A percentile compares a stretch with the other conserved stretches of the same genome.
Conservation (phyloP, 495 filamentous ascomycete species). For the Ramalina peruviana region DNA sequence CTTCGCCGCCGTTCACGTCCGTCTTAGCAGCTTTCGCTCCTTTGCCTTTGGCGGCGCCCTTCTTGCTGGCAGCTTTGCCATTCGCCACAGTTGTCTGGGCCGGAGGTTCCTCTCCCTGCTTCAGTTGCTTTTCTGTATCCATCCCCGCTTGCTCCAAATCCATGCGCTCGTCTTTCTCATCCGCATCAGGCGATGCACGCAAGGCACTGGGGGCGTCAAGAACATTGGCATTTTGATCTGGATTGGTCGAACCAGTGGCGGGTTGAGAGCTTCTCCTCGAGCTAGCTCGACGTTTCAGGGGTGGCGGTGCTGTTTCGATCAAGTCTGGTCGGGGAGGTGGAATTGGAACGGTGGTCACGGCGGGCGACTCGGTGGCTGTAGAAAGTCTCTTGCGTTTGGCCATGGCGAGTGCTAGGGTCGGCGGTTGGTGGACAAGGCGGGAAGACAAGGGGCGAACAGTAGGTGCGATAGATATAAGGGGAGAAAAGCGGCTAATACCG, state of each 20-base stretch:
- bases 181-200: slow-evolving; percentile 30
- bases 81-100: not conserved
- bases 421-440: not conserved
- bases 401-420: not conserved
- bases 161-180: slow-evolving; percentile 22
- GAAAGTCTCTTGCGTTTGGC: slow-evolving; percentile 14
- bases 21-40: not conserved
- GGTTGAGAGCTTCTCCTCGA: slow-evolving; percentile 13
- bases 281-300: slow-evolving; percentile 16
- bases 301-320: slow-evolving; percentile 7
- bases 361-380: slow-evolving; percentile 1
- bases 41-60: slow-evolving; percentile 1
- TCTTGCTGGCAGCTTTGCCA: slow-evolving; percentile 3
- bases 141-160: slow-evolving; percentile 15
- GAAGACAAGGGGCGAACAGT: no score
- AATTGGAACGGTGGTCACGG: slow-evolving; percentile 2
- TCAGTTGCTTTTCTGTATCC: slow-evolving; percentile 17
- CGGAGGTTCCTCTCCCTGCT: slow-evolving; percentile 18
- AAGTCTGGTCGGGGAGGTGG: slow-evolving; percentile 10
- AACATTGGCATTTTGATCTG: slow-evolving; percentile 27
- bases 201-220: slow-evolving; percentile 29
- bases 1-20: not conserved
- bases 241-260: slow-evolving; percentile 20
- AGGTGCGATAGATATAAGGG: no score
- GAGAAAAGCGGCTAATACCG: no score